phyloP scores from a whole-genome alignment of 495 filamentous ascomycete species.

The Talaromyces wortmannii region DNA sequence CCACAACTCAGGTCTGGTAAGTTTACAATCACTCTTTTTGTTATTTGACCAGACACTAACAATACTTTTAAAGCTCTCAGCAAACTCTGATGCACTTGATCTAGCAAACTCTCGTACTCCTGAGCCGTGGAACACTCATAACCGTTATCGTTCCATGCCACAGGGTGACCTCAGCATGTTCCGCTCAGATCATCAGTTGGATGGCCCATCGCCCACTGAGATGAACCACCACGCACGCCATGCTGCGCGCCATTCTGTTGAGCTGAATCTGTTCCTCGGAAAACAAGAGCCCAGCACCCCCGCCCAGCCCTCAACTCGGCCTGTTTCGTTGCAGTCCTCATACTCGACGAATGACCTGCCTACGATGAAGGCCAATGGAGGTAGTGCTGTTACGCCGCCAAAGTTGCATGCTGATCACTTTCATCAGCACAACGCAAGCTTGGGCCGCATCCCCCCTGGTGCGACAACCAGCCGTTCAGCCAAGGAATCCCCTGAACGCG shows the following conservation, averaged over 20 bases:
- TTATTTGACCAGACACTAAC: conserved; percentile 8
- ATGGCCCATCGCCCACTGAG: conserved; percentile 8
- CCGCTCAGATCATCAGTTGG: conserved; percentile 22
- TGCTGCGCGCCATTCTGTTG: conserved; percentile 44
- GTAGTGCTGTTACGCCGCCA: conserved; percentile 45
- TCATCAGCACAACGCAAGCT: conserved; percentile 74
- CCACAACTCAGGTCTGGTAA: conserved; percentile 62
- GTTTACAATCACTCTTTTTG: conserved; percentile 20
- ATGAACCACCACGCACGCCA: conserved; percentile 19
- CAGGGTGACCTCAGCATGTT: conserved; percentile 45
- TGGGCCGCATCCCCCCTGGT: conserved; percentile 68
- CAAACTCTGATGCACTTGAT: conserved; percentile 75
- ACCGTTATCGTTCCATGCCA: conserved; percentile 71
- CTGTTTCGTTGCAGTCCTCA: conserved; percentile 59
- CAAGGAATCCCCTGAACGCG: conserved; percentile 54
- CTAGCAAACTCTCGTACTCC: conserved; percentile 66
- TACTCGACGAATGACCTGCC: conserved; percentile 88
- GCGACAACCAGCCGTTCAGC: conserved; percentile 56
- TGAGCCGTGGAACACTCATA: conserved; percentile 60
- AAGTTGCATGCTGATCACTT: conserved; percentile 69
- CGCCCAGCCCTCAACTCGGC: conserved; percentile 22
- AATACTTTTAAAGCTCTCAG: conserved; percentile 55
- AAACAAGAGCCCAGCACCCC: conserved; percentile 15
- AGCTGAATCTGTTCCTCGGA: conserved; percentile 40
- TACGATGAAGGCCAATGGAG: conserved; percentile 64